Evolutionary conservation across 2,329 filamentous ascomycete species (phyloP).

Genomic region (Neophaeococcomyces mojaviensis): DNA sequence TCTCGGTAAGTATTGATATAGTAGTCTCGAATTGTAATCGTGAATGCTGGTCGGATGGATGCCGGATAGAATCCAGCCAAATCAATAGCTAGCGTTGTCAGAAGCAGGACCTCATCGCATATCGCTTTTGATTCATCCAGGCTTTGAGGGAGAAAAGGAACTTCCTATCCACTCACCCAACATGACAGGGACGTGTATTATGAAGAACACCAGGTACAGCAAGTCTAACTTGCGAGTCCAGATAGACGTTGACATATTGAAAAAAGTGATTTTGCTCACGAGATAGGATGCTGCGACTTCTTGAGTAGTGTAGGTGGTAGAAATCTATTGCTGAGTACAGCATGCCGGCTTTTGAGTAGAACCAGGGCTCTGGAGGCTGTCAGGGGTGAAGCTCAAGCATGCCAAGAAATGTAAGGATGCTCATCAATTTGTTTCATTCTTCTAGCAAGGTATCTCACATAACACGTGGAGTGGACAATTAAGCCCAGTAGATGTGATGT

Average conservation of each 20-base stretch:
- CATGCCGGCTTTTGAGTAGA: no score
- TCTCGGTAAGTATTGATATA: constrained; percentile 57
- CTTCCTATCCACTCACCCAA: constrained; percentile 40
- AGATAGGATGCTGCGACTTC: background rate
- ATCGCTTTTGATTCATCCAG: background rate
- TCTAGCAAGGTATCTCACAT: no score
- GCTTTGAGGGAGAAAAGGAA: background rate
- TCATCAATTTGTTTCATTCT: no score
- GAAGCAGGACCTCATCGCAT: background rate
- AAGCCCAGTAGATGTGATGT: no score
- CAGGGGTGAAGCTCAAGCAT: no score
- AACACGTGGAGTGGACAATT: no score
- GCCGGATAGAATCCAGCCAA: constrained; percentile 52
- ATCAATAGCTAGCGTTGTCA: constrained; percentile 47
- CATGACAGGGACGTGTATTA: constrained; percentile 54
- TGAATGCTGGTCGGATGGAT: constrained; percentile 42
- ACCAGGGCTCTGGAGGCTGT: no score
- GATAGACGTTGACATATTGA: constrained; percentile 9
- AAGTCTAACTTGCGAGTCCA: constrained; percentile 32
- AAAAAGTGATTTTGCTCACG: background rate
- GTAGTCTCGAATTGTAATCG: constrained; percentile 45
- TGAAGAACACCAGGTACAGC: constrained; percentile 51
- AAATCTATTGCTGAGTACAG: background rate
- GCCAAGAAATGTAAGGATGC: no score
- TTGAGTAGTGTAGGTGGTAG: background rate